Evolutionary conservation across 179 eudicot genomes (phyloP).

Genomic region (Silene coronaria): DNA sequence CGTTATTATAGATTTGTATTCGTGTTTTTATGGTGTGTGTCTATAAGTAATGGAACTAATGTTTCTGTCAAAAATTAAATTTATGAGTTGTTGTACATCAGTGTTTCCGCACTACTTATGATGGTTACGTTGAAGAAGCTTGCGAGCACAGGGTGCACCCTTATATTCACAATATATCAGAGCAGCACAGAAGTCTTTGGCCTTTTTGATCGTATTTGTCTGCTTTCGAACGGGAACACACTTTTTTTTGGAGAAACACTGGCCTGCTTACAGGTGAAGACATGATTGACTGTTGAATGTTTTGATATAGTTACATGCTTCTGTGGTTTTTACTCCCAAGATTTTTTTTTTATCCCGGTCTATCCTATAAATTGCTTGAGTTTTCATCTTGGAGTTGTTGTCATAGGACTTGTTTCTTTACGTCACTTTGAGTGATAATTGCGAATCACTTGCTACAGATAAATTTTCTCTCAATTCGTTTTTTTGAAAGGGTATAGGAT

Average conservation of each 20-base stretch:
- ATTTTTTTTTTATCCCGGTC: not conserved
- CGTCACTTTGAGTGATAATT: not conserved
- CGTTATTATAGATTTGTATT: not conserved
- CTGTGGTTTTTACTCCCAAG: not conserved
- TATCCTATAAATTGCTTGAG: not conserved
- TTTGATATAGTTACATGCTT: not conserved
- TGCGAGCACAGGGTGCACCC: conserved; percentile 91
- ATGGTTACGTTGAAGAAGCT: conserved; percentile 98
- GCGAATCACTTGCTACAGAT: not conserved
- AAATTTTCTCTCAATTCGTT: not conserved
- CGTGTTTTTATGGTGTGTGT: not conserved
- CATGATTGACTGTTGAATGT: not conserved
- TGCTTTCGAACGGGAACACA: conserved; percentile 93
- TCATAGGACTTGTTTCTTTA: not conserved
- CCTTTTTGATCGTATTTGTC: conserved; percentile 90
- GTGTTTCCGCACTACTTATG: conserved; percentile 97
- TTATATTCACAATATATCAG: conserved; percentile 83
- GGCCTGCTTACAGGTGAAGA: conserved; percentile 85
- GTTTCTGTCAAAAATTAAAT: not conserved
- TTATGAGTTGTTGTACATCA: conserved; percentile 28
- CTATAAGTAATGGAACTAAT: not conserved
- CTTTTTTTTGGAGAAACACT: conserved; percentile 92
- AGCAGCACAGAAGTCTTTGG: conserved; percentile 99
- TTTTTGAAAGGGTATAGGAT: not conserved
- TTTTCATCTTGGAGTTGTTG: not conserved